Percentiles rank a stretch among this genome's conserved stretches.
These are phyloP conservation scores for Arthrinium puccinioides DNA, from an alignment of 2,329 filamentous ascomycete species.

Conservation along the genomic window DNA sequence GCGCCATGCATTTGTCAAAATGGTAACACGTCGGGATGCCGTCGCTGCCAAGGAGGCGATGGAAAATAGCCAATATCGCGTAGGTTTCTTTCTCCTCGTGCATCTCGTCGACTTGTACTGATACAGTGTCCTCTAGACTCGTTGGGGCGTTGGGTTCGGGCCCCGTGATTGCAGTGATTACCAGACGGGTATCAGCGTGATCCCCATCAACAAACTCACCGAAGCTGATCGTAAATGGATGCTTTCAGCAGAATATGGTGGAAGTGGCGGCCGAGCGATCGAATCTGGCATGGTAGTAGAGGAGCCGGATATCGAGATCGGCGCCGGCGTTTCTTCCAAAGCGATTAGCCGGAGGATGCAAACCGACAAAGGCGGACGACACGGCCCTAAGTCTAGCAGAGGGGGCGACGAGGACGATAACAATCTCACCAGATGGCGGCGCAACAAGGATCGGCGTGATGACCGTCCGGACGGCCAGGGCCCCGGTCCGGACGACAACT, in stretches of 20 bases:
- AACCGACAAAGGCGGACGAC: constrained; percentile 58
- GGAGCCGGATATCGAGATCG: constrained; percentile 97
- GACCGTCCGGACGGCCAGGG: constrained; percentile 13
- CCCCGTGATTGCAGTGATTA: constrained; percentile 98
- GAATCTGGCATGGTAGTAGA: constrained; percentile 83
- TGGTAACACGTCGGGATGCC: constrained; percentile 84
- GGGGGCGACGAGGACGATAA: constrained; percentile 21
- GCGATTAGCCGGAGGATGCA: constrained; percentile 65
- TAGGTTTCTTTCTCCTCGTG: constrained; percentile 33
- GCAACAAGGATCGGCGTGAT: constrained; percentile 17
- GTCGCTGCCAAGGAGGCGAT: constrained; percentile 79
- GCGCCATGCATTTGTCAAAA: constrained; percentile 97
- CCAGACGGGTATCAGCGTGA: constrained; percentile 81
- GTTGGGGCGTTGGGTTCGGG: constrained; percentile 96
- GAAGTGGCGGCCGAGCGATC: constrained; percentile 77
- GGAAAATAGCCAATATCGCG: constrained; percentile 70
- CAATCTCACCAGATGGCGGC: constrained; percentile 19
- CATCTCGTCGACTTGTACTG: background rate
- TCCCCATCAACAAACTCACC: constrained; percentile 86
- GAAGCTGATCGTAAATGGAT: constrained; percentile 98
- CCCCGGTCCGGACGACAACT: constrained; percentile 17
- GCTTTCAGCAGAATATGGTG: constrained; percentile 85
- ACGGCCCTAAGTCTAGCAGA: constrained; percentile 57
- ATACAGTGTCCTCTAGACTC: constrained; percentile 51
- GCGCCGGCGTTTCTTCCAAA: constrained; percentile 93